phyloP scores from a whole-genome alignment of 805 yeast species.

The Myxozyma monticola region DNA sequence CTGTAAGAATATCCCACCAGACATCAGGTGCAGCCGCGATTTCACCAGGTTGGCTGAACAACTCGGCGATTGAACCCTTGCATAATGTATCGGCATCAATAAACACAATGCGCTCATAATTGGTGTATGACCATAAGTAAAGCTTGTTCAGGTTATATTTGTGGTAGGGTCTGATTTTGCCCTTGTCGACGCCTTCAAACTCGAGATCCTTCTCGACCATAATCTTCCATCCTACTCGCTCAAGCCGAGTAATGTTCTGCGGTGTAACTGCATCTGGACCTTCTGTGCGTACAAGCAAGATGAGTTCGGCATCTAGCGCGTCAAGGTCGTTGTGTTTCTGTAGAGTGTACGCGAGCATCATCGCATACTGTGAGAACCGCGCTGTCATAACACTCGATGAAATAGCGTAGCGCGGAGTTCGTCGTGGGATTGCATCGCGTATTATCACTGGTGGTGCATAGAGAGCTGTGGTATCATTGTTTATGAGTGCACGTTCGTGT shows the following conservation, averaged over 20 bases:
- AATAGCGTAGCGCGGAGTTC: slow-evolving; percentile 30
- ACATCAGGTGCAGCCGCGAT: slow-evolving; percentile 35
- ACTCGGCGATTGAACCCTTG: slow-evolving; percentile 32
- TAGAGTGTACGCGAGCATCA: slow-evolving; percentile 33
- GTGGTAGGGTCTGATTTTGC: slow-evolving; percentile 30
- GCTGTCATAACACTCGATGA: slow-evolving; percentile 34
- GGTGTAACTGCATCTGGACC: slow-evolving; percentile 34
- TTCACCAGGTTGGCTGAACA: slow-evolving; percentile 33
- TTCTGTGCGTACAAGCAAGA: slow-evolving; percentile 33
- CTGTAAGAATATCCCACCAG: slow-evolving; percentile 34
- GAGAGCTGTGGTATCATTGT: background rate
- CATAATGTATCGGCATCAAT: slow-evolving; percentile 55
- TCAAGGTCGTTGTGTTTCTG: slow-evolving; percentile 33
- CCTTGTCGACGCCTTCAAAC: slow-evolving; percentile 33
- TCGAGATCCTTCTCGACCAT: slow-evolving; percentile 32
- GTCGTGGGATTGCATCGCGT: background rate
- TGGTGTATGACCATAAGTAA: slow-evolving; percentile 52
- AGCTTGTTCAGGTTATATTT: slow-evolving; percentile 50
- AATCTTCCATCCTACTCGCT: slow-evolving; percentile 34
- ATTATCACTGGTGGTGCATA: background rate
- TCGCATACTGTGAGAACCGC: slow-evolving; percentile 32
- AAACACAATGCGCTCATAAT: slow-evolving; percentile 47
- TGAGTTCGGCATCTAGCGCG: slow-evolving; percentile 33
- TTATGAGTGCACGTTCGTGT: background rate
- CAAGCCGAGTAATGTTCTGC: slow-evolving; percentile 31